Conservation (phyloP, 441 rosid genomes). For the Lepidium campestre region DNA sequence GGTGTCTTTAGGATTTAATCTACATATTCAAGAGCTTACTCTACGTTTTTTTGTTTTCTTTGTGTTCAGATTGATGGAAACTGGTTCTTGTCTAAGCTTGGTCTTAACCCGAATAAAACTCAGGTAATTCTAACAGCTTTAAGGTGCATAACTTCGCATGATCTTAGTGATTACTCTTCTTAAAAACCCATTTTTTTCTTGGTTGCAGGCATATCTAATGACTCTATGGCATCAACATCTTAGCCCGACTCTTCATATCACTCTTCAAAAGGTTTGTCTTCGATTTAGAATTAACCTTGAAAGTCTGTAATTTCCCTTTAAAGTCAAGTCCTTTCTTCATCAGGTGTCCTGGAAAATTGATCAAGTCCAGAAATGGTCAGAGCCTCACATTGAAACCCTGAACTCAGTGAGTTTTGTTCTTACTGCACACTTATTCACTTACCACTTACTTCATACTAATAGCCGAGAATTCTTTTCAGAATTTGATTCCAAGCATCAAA, state of each 20-base stretch:
- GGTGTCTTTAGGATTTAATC: neutral
- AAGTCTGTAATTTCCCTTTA: neutral
- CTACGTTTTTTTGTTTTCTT: neutral
- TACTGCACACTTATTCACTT: neutral
- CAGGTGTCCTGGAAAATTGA: constrained; percentile 26
- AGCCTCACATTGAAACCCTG: constrained; percentile 28
- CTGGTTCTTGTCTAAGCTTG: constrained; percentile 14
- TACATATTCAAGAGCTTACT: neutral
- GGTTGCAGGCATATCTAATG: constrained; percentile 25
- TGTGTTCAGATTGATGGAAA: constrained; percentile 10
- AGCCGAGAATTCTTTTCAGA: constrained; percentile 18
- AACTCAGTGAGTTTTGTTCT: constrained; percentile 27
- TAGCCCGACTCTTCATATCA: constrained; percentile 26
- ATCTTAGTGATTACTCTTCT: neutral
- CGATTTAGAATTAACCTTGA: neutral
- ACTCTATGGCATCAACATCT: constrained; percentile 34
- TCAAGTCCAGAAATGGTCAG: constrained; percentile 31
- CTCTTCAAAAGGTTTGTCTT: constrained; percentile 31
- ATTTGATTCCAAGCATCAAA: constrained; percentile 39
- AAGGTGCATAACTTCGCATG: neutral
- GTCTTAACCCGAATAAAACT: constrained; percentile 3
- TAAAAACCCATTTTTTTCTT: neutral
- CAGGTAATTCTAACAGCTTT: constrained; percentile 1
- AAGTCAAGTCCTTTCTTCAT: neutral
- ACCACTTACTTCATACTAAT: neutral